A percentile compares a stretch with the other conserved stretches of the same genome.
Conservation (phyloP, 176 grass and related monocot genomes). For the Phoenix roebelenii region DNA sequence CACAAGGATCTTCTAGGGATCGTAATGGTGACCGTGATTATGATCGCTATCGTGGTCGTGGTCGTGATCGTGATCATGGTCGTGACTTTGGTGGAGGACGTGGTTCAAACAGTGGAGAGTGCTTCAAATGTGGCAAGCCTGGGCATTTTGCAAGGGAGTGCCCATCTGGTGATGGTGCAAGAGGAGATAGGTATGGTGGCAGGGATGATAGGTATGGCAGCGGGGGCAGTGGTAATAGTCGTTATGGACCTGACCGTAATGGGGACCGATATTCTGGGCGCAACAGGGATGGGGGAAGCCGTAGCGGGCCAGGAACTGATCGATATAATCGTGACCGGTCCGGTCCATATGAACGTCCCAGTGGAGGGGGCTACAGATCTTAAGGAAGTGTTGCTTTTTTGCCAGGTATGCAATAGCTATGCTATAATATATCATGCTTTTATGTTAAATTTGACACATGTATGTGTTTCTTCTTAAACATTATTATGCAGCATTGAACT, state of each 20-base stretch:
- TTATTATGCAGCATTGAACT: constrained; percentile 22
- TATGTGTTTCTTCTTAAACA: constrained; percentile 11
- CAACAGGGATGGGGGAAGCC: constrained; percentile 42
- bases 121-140: constrained; percentile 55
- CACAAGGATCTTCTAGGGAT: constrained; percentile 38
- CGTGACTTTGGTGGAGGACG: constrained; percentile 42
- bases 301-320: constrained; percentile 20
- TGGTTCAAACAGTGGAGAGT: constrained; percentile 28
- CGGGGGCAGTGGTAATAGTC: constrained; percentile 19
- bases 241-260: constrained; percentile 41
- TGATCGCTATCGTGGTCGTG: constrained; percentile 25
- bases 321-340: constrained; percentile 39
- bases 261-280: constrained; percentile 31
- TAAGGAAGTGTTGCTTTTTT: constrained; percentile 1
- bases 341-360: constrained; percentile 48
- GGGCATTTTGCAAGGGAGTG: constrained; percentile 57
- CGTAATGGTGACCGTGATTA: constrained; percentile 28
- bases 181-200: constrained; percentile 39
- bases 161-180: constrained; percentile 54
- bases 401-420: constrained; percentile 21
- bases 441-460: constrained; percentile 8
- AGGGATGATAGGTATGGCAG: constrained; percentile 39
- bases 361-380: constrained; percentile 32
- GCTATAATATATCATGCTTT: not conserved
- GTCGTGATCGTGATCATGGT: constrained; percentile 28